Base-by-base conservation (phyloP, 257 asterid species). In the Penstemon davidsonii region DNA sequence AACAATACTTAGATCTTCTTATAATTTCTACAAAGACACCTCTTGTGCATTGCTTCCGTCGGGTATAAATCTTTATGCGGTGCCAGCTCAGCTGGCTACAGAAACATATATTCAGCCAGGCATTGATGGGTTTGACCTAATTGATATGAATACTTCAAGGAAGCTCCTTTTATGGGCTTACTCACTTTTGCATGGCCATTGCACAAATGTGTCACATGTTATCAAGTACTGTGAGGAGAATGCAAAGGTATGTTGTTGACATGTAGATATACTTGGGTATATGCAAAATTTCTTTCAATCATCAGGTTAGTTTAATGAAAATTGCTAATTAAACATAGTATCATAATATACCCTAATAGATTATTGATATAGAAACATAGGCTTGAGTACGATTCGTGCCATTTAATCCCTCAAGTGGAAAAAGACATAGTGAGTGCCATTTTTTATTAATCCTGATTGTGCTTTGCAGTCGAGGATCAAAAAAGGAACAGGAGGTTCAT, bases 21-120 rank as follows among this genome's bases (percentile, higher is more conserved):
- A 90, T 76, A 93, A 83, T 69, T 90, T 93, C 79, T 93, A 93
- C 81, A 90, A 84, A 87, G 99, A 93, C 75, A 87, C 96, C 13
- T 93, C 94, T 8, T 93, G 99, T 71, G 96, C 97, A 6, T 79
- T 90, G 84, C 94, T 93, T 54, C 99, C 99, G 37, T 90, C 99
- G 2, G 99, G 99, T 53, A 77, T 93, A 75, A 93, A 88, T 82
- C 96, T 93, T 45, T 90, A 88, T 65, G 84, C 76, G 88, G 95
- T 87, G 78, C 96, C 99, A 50, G 77, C 90, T 60, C 99, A 88
- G 87, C 82, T 93, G 76, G 96, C 89, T 10, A 77, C 99, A 49
- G 99, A 93, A 69, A 88, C 96, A 25, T 93, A 87, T 77, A 73
- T 93, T 76, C 95, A 93, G 76, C 97, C 97, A 8, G 99, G 95